Evolutionary conservation across 2,329 filamentous ascomycete genomes (phyloP).

Genomic region (Trichoderma atrobrunneum): DNA sequence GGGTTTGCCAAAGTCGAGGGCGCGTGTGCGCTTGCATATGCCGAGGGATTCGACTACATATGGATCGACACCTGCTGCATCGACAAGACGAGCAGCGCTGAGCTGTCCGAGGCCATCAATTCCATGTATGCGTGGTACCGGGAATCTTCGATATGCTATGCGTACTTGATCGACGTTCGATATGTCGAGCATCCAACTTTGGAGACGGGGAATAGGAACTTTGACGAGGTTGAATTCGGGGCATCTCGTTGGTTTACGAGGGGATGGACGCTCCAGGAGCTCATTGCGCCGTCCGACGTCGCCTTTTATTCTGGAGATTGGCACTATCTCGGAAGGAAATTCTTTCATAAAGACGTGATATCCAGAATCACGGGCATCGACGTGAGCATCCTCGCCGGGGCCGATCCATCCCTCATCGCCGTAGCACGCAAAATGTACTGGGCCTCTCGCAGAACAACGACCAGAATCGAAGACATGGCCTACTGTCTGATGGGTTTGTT

Average conservation of each 20-base stretch:
- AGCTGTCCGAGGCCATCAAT: not conserved
- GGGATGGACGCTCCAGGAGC: not conserved
- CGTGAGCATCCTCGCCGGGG: not conserved
- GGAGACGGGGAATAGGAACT: not conserved
- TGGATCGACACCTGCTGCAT: conserved; percentile 2
- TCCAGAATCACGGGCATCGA: conserved; percentile 4
- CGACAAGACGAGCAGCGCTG: not conserved
- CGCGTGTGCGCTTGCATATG: not conserved
- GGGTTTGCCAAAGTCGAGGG: not conserved
- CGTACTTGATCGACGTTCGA: not conserved
- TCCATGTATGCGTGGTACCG: conserved; percentile 5
- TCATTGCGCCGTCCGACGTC: not conserved
- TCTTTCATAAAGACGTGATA: not conserved
- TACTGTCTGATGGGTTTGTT: conserved; percentile 25
- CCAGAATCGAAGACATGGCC: conserved; percentile 22
- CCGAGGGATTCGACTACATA: not conserved
- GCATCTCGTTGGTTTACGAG: not conserved
- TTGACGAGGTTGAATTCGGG: not conserved
- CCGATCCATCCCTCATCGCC: not conserved
- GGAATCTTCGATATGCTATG: not conserved
- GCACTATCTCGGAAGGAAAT: not conserved
- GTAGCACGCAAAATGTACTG: conserved; percentile 20
- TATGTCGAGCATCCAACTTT: not conserved
- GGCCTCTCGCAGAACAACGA: conserved; percentile 20
- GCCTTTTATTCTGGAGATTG: not conserved